Percentiles rank a stretch among this genome's conserved stretches.
phyloP scores from a whole-genome alignment of 169 alveolate species.

The Plasmodium relictum region DNA sequence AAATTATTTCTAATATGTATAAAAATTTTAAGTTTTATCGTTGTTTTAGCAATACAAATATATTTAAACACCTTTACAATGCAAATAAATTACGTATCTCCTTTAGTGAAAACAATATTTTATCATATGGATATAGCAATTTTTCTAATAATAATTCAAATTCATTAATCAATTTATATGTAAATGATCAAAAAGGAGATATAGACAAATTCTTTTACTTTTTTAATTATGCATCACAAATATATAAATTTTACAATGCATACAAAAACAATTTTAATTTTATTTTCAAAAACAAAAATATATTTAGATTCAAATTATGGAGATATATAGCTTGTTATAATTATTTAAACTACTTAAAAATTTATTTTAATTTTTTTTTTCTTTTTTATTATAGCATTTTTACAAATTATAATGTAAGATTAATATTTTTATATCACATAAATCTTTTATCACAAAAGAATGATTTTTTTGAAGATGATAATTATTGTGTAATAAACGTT shows the following conservation, averaged over 20 bases:
- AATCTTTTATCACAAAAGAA: not conserved
- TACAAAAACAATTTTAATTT: conserved; percentile 12
- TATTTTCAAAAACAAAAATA: conserved; percentile 18
- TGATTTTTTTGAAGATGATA: not conserved
- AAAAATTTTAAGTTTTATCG: conserved; percentile 34
- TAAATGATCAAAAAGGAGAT: not conserved
- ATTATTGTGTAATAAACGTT: not conserved
- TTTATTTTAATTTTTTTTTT: conserved; percentile 25
- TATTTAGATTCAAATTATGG: conserved; percentile 35
- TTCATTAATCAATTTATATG: too few relatives aligned
- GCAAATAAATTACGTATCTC: not conserved
- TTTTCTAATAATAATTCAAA: too few relatives aligned
- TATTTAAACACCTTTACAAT: conserved; percentile 44
- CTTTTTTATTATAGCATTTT: conserved; percentile 34
- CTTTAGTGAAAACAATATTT: not conserved
- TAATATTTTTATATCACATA: conserved; percentile 21
- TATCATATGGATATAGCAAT: not conserved
- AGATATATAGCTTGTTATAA: conserved; percentile 38
- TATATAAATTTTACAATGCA: conserved; percentile 24
- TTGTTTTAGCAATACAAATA: conserved; percentile 29
- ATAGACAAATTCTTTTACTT: not conserved
- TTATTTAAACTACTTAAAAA: conserved; percentile 25
- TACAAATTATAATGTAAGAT: conserved; percentile 6
- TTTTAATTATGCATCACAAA: not conserved
- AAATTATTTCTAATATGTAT: not conserved